A percentile compares a stretch with the other conserved stretches of the same genome.
These are phyloP conservation scores for Sporobolomyces pararoseus DNA, from an alignment of 768 basidiomycete genomes.

Conservation along the genomic window DNA sequence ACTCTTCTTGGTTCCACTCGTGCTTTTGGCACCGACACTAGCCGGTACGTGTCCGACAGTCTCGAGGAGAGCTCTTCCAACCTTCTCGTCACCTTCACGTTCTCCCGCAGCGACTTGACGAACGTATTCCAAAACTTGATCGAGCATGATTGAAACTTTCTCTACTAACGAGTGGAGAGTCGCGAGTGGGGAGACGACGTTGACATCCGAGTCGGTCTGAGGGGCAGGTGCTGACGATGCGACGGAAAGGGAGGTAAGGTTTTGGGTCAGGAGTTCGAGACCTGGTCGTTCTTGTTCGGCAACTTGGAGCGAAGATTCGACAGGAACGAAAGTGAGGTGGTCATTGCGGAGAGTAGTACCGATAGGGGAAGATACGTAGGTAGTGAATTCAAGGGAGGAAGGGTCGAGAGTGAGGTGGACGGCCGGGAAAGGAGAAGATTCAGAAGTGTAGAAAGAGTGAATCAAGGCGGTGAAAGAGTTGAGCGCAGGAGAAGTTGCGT, in stretches of 20 bases:
- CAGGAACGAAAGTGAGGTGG: slow-evolving; percentile 89
- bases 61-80: slow-evolving; percentile 88
- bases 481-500: slow-evolving; percentile 82
- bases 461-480: slow-evolving; percentile 95
- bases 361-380: slow-evolving; percentile 77
- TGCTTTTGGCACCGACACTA: background rate
- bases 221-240: background rate
- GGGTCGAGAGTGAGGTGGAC: slow-evolving; percentile 89
- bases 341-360: slow-evolving; percentile 85
- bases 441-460: slow-evolving; percentile 94
- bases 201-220: slow-evolving; percentile 4
- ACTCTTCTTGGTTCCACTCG: slow-evolving; percentile 42
- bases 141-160: slow-evolving; percentile 70
- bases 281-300: slow-evolving; percentile 79
- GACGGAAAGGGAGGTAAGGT: slow-evolving; percentile 26
- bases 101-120: slow-evolving; percentile 74
- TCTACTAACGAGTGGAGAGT: slow-evolving; percentile 70
- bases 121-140: slow-evolving; percentile 80
- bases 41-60: slow-evolving; percentile 66
- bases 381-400: slow-evolving; percentile 74
- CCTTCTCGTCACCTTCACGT: slow-evolving; percentile 69
- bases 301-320: slow-evolving; percentile 80
- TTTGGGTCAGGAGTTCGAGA: slow-evolving; percentile 56
- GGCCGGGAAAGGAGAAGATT: slow-evolving; percentile 80
- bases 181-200: slow-evolving; percentile 66